These are phyloP conservation scores for Austropuccinia psidii DNA, from an alignment of 1,284 basidiomycete species.

Conservation along the genomic window DNA sequence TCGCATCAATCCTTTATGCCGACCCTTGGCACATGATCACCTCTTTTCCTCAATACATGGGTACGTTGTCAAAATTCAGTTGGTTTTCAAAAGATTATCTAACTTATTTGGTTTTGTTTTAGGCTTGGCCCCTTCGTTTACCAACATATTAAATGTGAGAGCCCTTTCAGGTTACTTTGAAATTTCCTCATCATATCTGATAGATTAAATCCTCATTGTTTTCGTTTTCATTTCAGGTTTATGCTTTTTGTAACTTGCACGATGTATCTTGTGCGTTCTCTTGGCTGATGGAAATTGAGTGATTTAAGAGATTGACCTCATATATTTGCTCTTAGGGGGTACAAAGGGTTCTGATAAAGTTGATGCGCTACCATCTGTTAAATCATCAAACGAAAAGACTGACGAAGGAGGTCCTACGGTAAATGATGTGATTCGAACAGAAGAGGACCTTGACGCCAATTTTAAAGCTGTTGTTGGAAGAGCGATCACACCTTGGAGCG, in stretches of 20 bases:
- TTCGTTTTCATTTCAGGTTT: conserved; percentile 50
- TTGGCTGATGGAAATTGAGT: not conserved
- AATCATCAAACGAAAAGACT: conserved; percentile 60
- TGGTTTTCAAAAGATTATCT: not conserved
- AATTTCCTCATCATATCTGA: not conserved
- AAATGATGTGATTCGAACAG: conserved; percentile 50
- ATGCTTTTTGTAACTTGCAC: conserved; percentile 59
- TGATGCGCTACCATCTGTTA: conserved; percentile 83
- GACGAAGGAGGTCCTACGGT: conserved; percentile 69
- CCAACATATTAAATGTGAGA: conserved; percentile 62
- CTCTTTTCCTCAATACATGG: conserved; percentile 85
- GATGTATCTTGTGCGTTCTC: conserved; percentile 50
- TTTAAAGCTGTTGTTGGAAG: conserved; percentile 91
- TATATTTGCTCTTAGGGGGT: conserved; percentile 54
- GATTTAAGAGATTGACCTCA: not conserved
- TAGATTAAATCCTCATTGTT: conserved; percentile 68
- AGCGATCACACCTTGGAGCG: conserved; percentile 72
- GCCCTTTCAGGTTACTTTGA: too few species aligned
- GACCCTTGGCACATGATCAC: conserved; percentile 99
- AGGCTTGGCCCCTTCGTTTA: conserved; percentile 79
- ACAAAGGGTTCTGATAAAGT: conserved; percentile 94
- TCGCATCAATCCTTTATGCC: conserved; percentile 81
- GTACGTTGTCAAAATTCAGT: conserved; percentile 13
- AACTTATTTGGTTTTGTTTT: not conserved
- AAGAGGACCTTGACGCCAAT: conserved; percentile 81